These are phyloP conservation scores for Aspergillus saccharolyticus DNA, from an alignment of 495 filamentous ascomycete genomes.

Conservation along the genomic window DNA sequence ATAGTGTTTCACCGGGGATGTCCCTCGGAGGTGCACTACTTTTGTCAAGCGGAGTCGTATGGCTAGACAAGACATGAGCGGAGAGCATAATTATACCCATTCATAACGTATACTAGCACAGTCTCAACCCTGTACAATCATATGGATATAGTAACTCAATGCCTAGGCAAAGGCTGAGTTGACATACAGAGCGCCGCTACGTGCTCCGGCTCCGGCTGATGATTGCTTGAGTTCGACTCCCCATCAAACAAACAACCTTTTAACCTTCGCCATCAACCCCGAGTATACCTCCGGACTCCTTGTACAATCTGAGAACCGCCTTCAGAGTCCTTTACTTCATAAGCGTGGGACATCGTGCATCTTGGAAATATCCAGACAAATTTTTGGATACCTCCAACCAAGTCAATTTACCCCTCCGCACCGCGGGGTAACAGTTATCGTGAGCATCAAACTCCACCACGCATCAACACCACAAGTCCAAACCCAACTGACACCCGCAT, in stretches of 20 bases:
- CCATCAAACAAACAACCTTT: neutral
- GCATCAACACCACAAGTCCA: too few species aligned
- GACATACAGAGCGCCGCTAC: neutral
- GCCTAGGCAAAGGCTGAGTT: neutral
- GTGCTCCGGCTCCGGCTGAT: neutral
- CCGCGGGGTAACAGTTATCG: constrained; percentile 1
- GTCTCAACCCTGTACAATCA: neutral
- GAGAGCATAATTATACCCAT: too few species aligned
- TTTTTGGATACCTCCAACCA: neutral
- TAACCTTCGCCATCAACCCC: neutral
- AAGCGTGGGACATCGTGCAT: too few species aligned
- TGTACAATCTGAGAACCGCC: neutral
- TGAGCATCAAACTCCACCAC: neutral
- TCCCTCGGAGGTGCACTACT: too few species aligned
- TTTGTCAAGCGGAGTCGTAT: too few species aligned
- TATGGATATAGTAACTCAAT: neutral
- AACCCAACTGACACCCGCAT: neutral
- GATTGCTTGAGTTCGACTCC: neutral
- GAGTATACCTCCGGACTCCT: neutral
- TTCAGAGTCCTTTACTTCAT: too few species aligned
- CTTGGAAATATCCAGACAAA: neutral
- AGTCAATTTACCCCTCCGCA: neutral
- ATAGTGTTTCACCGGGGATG: too few species aligned
- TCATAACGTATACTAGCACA: too few species aligned
- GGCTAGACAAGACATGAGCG: too few species aligned